Evolutionary conservation across 164 flowering plant genomes (phyloP).

Genomic region (Chimonanthus praecox): DNA sequence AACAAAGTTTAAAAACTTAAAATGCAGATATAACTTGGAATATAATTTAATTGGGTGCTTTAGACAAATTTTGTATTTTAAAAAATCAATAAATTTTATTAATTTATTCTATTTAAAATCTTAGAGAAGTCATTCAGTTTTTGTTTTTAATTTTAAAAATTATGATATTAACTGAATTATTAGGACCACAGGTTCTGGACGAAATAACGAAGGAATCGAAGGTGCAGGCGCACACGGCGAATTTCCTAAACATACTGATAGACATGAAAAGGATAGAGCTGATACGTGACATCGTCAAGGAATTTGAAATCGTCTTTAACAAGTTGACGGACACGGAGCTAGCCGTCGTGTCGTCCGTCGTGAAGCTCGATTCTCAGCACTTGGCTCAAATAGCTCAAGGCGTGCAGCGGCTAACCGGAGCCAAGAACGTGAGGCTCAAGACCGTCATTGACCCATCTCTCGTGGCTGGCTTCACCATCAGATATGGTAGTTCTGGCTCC

Average conservation of each 20-base stretch:
- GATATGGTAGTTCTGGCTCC: conserved; percentile 73
- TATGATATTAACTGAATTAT: too few species aligned
- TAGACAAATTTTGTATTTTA: too few species aligned
- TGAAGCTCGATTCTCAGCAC: conserved; percentile 69
- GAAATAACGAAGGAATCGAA: conserved; percentile 30
- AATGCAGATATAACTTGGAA: too few species aligned
- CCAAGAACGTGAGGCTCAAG: conserved; percentile 87
- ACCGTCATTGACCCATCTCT: conserved; percentile 68
- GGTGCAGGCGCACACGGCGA: conserved; percentile 51
- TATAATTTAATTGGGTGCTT: too few species aligned
- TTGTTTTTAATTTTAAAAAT: too few species aligned
- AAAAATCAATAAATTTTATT: too few species aligned
- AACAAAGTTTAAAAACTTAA: too few species aligned
- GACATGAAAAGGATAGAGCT: conserved; percentile 58
- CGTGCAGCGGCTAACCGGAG: conserved; percentile 75
- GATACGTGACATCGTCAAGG: conserved; percentile 57
- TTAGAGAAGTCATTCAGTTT: too few species aligned
- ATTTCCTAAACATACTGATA: conserved; percentile 66
- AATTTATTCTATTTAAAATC: too few species aligned
- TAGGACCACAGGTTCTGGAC: conserved; percentile 15
- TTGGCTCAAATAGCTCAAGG: conserved; percentile 85
- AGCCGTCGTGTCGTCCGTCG: conserved; percentile 79
- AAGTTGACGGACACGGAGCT: conserved; percentile 65
- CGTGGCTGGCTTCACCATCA: conserved; percentile 84
- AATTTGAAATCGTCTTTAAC: conserved; percentile 69